phyloP scores from a whole-genome alignment of 352 stramenopile species.

The Pythium folliculosum region DNA sequence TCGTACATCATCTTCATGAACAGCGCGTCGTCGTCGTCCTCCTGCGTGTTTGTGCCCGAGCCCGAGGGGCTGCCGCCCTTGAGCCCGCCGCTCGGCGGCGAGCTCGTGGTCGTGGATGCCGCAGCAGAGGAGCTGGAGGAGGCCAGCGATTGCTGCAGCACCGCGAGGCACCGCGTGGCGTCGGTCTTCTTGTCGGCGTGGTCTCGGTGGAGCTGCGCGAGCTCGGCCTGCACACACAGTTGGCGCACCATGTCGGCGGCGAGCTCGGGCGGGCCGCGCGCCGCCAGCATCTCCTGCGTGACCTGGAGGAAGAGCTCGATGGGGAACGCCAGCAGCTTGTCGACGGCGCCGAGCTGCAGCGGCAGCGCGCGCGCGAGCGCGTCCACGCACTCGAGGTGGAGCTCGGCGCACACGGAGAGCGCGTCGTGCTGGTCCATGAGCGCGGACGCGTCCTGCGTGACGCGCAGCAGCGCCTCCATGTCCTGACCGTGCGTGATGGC shows the following conservation, averaged over 20 bases:
- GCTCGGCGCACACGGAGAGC: conserved; percentile 17
- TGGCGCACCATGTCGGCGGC: conserved; percentile 21
- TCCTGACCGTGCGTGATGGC: conserved; percentile 11
- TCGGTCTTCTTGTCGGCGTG: conserved; percentile 4
- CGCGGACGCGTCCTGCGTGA: conserved; percentile 13
- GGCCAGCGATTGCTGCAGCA: conserved; percentile 22
- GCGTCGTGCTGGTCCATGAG: conserved; percentile 21
- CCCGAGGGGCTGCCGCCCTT: conserved; percentile 3
- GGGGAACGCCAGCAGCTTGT: conserved; percentile 20
- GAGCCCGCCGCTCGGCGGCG: neutral
- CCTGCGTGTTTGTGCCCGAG: neutral
- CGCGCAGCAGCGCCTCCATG: conserved; percentile 11
- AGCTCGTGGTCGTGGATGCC: neutral
- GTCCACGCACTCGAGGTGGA: conserved; percentile 28
- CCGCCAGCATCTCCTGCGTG: conserved; percentile 24
- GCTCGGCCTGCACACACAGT: conserved; percentile 27
- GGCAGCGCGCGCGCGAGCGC: conserved; percentile 19
- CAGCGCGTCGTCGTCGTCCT: conserved; percentile 30
- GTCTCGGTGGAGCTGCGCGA: conserved; percentile 25
- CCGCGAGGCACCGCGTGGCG: conserved; percentile 8
- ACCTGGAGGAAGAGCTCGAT: conserved; percentile 29
- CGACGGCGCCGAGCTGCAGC: neutral
- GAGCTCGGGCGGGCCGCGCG: conserved; percentile 17
- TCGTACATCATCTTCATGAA: conserved; percentile 35
- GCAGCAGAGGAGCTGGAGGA: neutral